Evolutionary conservation across 805 yeast genomes (phyloP), one percentile per base, ranked within the genome.

Genomic region (Alloascoidea hylecoeti): DNA sequence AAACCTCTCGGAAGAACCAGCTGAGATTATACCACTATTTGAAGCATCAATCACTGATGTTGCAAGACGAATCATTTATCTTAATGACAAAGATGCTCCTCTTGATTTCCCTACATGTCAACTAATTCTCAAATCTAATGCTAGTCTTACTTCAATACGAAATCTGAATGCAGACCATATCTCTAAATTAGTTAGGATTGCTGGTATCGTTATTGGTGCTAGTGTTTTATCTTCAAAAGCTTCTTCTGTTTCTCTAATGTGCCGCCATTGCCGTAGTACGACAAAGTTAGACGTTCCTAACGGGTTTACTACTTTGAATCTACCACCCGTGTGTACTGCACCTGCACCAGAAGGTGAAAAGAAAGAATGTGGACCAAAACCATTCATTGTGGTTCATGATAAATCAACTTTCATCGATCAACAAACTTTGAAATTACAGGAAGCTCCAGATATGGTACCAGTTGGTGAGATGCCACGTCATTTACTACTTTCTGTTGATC

Each of bases 391-490:
- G 42, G 86, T 84, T 18, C 98, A 92, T 58, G 97, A 92, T 55
- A 82, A 84, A 52, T 85, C 96, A 2, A 64, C 72, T n/a, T 92
- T 88, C 56, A 78, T 92, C 39, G 97, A 92, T 59, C 97, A 94
- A 55, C 99, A 92, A 59, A 76, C 80, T 18, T 68, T 92, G 50
- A 92, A 92, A 56, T 66, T 92, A 40, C 99, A 92, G 57, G 98
- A 92, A 56, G 69, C 92, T n/a, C 96, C 97, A 9, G 99, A 92
- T 56, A 83, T 83, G 78, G 96, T 92, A 2, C 99, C 98, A 1
- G 95, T 92, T 18, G 98, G 99, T 47, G 99, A 92, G 61, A 79
- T 92, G 85, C 99, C 99, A 5, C 74, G 99, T 48, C 94, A 92
- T 51, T 78, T 92, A 33, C 53, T 84, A 41, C 66, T 92, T 45